Conservation (phyloP, 495 filamentous ascomycete species). For the Bacidia gigantensis region DNA sequence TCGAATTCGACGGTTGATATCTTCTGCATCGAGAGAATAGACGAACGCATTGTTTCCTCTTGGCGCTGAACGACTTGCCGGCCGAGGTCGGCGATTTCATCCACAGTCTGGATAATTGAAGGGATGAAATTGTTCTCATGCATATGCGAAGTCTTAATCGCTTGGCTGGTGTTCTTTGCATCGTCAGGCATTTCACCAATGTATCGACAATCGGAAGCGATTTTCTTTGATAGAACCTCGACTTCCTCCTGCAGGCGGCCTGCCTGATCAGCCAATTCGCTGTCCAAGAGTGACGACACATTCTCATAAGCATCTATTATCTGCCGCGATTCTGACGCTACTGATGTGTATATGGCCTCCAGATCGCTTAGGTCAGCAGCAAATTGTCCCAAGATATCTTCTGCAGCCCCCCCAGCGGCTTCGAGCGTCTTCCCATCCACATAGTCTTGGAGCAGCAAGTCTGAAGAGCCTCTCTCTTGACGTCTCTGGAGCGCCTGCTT, state of each 20-base stretch:
- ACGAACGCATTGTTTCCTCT: slow-evolving; percentile 41
- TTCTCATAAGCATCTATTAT: slow-evolving; percentile 20
- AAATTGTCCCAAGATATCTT: slow-evolving; percentile 37
- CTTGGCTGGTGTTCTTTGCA: slow-evolving; percentile 59
- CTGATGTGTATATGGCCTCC: slow-evolving; percentile 35
- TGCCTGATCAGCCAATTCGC: slow-evolving; percentile 27
- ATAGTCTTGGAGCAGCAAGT: slow-evolving; percentile 53
- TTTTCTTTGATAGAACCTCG: slow-evolving; percentile 68
- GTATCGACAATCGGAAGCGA: slow-evolving; percentile 75
- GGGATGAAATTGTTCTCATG: slow-evolving; percentile 85
- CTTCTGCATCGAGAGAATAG: slow-evolving; percentile 58
- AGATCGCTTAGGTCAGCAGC: slow-evolving; percentile 37
- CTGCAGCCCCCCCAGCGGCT: slow-evolving; percentile 42
- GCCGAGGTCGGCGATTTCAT: slow-evolving; percentile 63
- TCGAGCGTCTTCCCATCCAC: slow-evolving; percentile 53
- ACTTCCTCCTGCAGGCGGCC: slow-evolving; percentile 66
- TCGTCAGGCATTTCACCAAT: slow-evolving; percentile 53
- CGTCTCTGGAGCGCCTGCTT: slow-evolving; percentile 18
- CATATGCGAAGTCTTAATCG: slow-evolving; percentile 71
- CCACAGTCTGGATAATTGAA: slow-evolving; percentile 50
- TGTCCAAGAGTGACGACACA: slow-evolving; percentile 25
- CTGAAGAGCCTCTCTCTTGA: slow-evolving; percentile 12
- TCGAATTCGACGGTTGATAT: slow-evolving; percentile 66
- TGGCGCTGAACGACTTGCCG: slow-evolving; percentile 52
- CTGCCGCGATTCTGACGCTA: slow-evolving; percentile 33